Evolutionary conservation across 176 grass and related monocot genomes (phyloP), one percentile per base, ranked within the genome.

Genomic region (Bonia amplexicaulis): DNA sequence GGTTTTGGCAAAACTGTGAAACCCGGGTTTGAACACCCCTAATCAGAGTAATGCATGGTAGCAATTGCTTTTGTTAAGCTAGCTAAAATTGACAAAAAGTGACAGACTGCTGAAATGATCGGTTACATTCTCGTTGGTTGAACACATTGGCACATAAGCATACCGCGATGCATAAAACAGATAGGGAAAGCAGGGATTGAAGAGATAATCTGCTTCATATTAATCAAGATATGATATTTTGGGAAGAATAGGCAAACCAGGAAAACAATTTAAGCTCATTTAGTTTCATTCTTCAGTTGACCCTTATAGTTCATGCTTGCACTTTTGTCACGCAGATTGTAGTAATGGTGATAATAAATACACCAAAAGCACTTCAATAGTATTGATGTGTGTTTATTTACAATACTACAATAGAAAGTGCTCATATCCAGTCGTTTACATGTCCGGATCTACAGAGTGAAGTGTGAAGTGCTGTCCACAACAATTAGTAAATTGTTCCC

Each of bases 21-120:
- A 51, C 48, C 48, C 14, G 5, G 48, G 48, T 51, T 51, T 51
- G 14, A 51, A 51, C 48, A 51, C 14, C 48, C 14, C 48, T 51
- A 51, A 51, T 29, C 37, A 57, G 47, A 15, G 47, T 49, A 39
- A 46, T 84, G 44, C 54, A 62, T 35, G 7, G n/a, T 26, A 27
- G 19, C 25, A 45, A 41, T 84, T 88, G 74, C 46, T 67, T 52
- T 26, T 63, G 66, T 66, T 66, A 77, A 44, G n/a, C 51, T 72
- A 65, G 25, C 11, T 86, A 39, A 58, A 82, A 57, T 78, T 69
- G 14, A 47, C 13, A 40, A 75, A 71, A 64, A 48, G 39, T 5
- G 19, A 46, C 19, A 1, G 39, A 45, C 42, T 3, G 13, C 35
- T 45, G 11, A 55, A 58, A 58, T 35, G 31, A 35, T 81, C 15